Evolutionary conservation across 208 protist genomes (phyloP).

Genomic region (Herpetomonas tarakana): DNA sequence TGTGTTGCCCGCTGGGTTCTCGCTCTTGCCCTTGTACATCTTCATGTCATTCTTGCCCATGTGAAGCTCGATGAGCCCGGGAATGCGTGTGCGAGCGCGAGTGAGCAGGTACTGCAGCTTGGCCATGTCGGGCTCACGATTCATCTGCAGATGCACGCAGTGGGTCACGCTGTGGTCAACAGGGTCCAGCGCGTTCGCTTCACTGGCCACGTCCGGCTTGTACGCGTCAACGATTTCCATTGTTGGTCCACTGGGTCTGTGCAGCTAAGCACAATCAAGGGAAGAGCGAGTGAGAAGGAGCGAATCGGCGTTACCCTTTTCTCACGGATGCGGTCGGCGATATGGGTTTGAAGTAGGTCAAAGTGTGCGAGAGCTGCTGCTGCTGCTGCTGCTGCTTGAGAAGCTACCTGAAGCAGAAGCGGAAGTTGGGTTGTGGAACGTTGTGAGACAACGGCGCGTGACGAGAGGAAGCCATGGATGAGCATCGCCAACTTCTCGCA

Average conservation of each 20-base stretch:
- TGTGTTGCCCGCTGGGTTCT: conserved; percentile 31
- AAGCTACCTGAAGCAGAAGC: too few relatives aligned
- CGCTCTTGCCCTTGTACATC: conserved; percentile 28
- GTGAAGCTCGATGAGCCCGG: conserved; percentile 61
- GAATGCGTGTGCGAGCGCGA: conserved; percentile 20
- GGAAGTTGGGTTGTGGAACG: too few relatives aligned
- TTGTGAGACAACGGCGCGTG: too few relatives aligned
- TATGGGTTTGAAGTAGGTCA: too few relatives aligned
- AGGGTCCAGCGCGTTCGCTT: conserved; percentile 15
- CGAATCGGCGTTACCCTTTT: too few relatives aligned
- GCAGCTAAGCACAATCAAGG: too few relatives aligned
- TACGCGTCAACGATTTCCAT: conserved; percentile 1
- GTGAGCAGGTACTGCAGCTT: conserved; percentile 27
- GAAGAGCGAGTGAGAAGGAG: too few relatives aligned
- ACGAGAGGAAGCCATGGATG: too few relatives aligned
- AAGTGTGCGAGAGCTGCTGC: too few relatives aligned
- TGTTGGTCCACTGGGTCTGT: background rate
- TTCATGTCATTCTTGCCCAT: conserved; percentile 47
- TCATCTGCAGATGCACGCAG: conserved; percentile 36
- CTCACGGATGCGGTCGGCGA: too few relatives aligned
- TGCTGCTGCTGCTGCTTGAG: too few relatives aligned
- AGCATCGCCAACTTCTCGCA: too few relatives aligned
- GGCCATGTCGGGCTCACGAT: conserved; percentile 20
- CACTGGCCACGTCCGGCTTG: background rate
- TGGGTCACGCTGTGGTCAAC: conserved; percentile 34